Evolutionary conservation across 306 rosid genomes (phyloP).

Genomic region (Prunus mume): DNA sequence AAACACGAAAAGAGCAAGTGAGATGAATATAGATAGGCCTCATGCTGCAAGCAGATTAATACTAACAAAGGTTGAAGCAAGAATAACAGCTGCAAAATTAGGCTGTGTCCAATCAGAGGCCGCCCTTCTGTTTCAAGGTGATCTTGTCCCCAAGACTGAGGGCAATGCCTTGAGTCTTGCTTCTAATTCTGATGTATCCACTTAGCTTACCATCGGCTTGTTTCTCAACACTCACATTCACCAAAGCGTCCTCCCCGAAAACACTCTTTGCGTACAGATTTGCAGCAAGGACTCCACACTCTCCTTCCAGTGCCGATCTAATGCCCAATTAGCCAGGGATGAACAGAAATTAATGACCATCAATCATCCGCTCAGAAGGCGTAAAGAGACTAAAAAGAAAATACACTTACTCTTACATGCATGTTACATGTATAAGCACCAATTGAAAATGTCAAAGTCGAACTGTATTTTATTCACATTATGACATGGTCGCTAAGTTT

Average conservation of each 20-base stretch:
- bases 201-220: conserved; percentile 82
- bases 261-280: conserved; percentile 96
- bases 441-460: too few species aligned
- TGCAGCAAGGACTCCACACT: conserved; percentile 95
- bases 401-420: neutral
- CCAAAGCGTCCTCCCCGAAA: conserved; percentile 97
- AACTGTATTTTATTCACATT: too few species aligned
- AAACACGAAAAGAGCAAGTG: neutral
- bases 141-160: conserved; percentile 98
- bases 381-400: neutral
- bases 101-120: conserved; percentile 38
- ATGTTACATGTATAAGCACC: neutral
- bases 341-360: conserved; percentile 11
- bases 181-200: conserved; percentile 97
- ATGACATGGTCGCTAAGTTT: too few species aligned
- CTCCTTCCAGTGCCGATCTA: conserved; percentile 96
- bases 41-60: conserved; percentile 21
- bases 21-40: neutral
- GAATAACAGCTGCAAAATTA: conserved; percentile 16
- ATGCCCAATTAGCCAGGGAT: conserved; percentile 18
- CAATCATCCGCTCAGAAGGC: conserved; percentile 17
- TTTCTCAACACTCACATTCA: conserved; percentile 91
- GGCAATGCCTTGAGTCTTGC: conserved; percentile 99
- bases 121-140: conserved; percentile 96
- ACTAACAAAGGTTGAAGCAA: neutral